phyloP scores from a whole-genome alignment of 106 monocot genomes.

The Alisma plantagoaquatica region DNA sequence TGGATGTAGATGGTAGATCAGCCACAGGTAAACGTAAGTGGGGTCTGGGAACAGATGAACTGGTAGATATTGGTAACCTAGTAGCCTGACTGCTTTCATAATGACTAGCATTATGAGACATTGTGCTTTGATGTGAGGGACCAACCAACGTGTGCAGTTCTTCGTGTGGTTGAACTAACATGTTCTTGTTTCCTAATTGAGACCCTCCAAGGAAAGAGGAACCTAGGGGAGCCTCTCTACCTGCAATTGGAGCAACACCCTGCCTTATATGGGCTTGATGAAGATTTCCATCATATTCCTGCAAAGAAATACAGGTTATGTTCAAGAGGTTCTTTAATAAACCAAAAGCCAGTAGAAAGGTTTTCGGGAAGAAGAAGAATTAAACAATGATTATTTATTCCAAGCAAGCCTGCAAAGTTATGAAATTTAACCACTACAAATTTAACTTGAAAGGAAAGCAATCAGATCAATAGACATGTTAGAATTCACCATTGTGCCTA shows the following conservation, averaged over 20 bases:
- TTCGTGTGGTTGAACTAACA: slow-evolving; percentile 21
- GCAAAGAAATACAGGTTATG: too few species aligned
- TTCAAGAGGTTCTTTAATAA: too few species aligned
- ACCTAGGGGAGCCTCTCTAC: slow-evolving; percentile 22
- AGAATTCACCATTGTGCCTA: too few species aligned
- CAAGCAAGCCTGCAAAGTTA: background rate
- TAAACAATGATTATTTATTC: background rate
- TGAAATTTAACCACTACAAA: background rate
- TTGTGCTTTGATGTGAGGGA: slow-evolving; percentile 12
- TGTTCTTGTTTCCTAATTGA: slow-evolving; percentile 6
- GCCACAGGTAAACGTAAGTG: background rate
- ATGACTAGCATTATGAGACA: slow-evolving; percentile 29
- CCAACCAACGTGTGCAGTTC: slow-evolving; percentile 14
- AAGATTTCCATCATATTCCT: slow-evolving; percentile 41
- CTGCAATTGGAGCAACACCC: slow-evolving; percentile 20
- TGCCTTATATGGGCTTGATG: slow-evolving; percentile 17
- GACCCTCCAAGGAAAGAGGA: slow-evolving; percentile 10
- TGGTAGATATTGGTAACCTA: slow-evolving; percentile 19
- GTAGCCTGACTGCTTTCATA: slow-evolving; percentile 17
- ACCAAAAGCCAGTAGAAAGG: too few species aligned
- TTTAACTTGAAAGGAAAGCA: background rate
- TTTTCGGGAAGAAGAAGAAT: too few species aligned
- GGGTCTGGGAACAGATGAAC: slow-evolving; percentile 18
- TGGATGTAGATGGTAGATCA: slow-evolving; percentile 26
- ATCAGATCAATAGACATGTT: background rate